Percentiles rank a stretch among this genome's conserved stretches.
These are phyloP conservation scores for sunflower (Helianthus annuus) DNA, from an alignment of 129 eudicot species.

Conservation along the genomic window DNA sequence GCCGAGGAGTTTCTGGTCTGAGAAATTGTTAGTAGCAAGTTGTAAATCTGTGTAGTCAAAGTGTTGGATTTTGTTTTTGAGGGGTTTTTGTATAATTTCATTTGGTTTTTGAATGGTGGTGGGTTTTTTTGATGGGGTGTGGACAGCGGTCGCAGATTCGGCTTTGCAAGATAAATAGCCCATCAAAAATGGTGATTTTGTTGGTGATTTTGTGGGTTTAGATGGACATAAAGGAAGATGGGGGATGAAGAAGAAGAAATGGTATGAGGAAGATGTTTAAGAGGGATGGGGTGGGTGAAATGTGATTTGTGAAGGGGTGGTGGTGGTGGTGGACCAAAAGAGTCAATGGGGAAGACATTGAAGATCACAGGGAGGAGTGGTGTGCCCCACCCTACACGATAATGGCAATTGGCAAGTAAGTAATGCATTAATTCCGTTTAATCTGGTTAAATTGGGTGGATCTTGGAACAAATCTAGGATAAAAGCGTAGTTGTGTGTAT, in stretches of 20 bases:
- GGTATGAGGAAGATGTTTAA: background rate
- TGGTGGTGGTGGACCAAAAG: conserved; percentile 21
- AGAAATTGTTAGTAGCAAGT: conserved; percentile 74
- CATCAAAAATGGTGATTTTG: conserved; percentile 30
- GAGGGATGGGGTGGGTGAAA: background rate
- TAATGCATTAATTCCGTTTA: conserved; percentile 17
- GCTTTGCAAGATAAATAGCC: conserved; percentile 81
- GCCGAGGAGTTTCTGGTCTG: conserved; percentile 75
- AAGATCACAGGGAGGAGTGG: conserved; percentile 29
- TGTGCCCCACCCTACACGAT: conserved; percentile 32
- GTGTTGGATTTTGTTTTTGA: conserved; percentile 51
- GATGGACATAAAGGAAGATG: conserved; percentile 8
- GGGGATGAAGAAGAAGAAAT: background rate
- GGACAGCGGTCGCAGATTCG: conserved; percentile 56
- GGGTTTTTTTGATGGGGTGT: conserved; percentile 34
- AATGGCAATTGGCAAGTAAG: background rate
- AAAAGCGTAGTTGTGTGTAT: background rate
- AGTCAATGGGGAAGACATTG: conserved; percentile 27
- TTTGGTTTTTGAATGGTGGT: background rate
- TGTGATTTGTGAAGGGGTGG: background rate
- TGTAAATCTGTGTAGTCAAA: conserved; percentile 76
- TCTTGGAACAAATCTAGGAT: conserved; percentile 6
- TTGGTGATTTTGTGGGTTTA: background rate
- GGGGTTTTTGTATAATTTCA: conserved; percentile 10
- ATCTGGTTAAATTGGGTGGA: conserved; percentile 14